phyloP scores from a whole-genome alignment of 345 rosid species.

The Eucalyptus regnans region DNA sequence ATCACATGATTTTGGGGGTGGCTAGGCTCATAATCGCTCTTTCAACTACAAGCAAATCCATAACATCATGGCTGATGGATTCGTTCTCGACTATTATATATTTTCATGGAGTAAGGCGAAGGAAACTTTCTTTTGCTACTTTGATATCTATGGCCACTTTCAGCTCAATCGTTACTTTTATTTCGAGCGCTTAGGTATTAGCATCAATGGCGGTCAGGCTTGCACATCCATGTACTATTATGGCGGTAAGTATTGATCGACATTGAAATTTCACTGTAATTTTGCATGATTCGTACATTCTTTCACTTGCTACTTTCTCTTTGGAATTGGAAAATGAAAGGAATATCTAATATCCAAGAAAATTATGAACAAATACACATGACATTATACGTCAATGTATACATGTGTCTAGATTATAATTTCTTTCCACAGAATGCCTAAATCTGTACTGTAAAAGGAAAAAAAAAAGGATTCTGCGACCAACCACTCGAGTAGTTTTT shows the following conservation, averaged over 20 bases:
- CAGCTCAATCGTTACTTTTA: too few relatives aligned
- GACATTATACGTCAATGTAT: neutral
- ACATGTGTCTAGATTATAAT: neutral
- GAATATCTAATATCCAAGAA: neutral
- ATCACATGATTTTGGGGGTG: too few relatives aligned
- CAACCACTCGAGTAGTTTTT: neutral
- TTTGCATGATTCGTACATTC: neutral
- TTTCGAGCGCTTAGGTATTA: too few relatives aligned
- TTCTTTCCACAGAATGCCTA: neutral
- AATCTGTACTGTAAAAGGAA: too few relatives aligned
- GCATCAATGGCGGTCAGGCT: neutral
- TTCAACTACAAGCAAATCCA: too few relatives aligned
- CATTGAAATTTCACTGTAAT: neutral
- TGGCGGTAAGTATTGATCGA: neutral
- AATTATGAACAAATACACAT: neutral
- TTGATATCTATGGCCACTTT: too few relatives aligned
- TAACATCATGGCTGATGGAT: too few relatives aligned
- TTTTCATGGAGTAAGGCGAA: too few relatives aligned
- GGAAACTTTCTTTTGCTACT: too few relatives aligned
- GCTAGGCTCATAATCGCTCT: too few relatives aligned
- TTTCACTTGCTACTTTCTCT: neutral
- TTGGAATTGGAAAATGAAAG: neutral
- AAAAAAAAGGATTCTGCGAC: neutral
- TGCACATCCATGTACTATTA: accelerated
- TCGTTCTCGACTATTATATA: accelerated